Evolutionary conservation across 1,139 yeast species (phyloP), one percentile per base, ranked within the genome.

Genomic region (Saccharomycopsis crataegensis): DNA sequence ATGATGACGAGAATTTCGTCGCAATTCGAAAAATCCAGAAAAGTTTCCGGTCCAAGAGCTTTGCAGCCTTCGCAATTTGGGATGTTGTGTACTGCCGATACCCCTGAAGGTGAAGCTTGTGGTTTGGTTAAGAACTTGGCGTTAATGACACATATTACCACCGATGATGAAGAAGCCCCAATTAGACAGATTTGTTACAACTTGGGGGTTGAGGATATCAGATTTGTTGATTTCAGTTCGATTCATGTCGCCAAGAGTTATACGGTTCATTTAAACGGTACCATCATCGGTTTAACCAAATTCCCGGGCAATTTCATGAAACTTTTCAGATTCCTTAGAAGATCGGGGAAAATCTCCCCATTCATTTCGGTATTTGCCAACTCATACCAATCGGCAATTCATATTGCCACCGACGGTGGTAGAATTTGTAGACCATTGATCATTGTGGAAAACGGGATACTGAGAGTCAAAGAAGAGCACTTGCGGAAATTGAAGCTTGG

Each of bases 31-130:
- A 93, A 93, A 68, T 90, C 98, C 2, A 79, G 99, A 73, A 93
- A 93, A 69, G 99, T 93, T 45, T 88, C 96, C 2, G 99, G 99
- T 52, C 99, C 99, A 46, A 86, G 99, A 78, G 98, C 99, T 22
- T 77, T 93, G 61, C 99, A 93, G 69, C 99, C 99, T 11, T 94
- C 99, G 1, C 99, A 93, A 70, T 93, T 93, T 69, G 99, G 99
- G 66, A 93, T 93, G 98, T 76, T 93, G 59, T 93, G 99, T 77
- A 90, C 99, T 7, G 88, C 98, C 0, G 99, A 93, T 78, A 93
- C 99, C 0, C 99, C 99, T 2, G 99, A 93, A 78, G 99, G 99
- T 76, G 99, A 94, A 69, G 99, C 99, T 1, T 93, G 99, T 81
- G 99, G 99, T 64, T 78, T 93, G 68, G 99, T 93, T 40, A 93